phyloP scores from a whole-genome alignment of 768 basidiomycete species.

The Nidularia pulvinata region DNA sequence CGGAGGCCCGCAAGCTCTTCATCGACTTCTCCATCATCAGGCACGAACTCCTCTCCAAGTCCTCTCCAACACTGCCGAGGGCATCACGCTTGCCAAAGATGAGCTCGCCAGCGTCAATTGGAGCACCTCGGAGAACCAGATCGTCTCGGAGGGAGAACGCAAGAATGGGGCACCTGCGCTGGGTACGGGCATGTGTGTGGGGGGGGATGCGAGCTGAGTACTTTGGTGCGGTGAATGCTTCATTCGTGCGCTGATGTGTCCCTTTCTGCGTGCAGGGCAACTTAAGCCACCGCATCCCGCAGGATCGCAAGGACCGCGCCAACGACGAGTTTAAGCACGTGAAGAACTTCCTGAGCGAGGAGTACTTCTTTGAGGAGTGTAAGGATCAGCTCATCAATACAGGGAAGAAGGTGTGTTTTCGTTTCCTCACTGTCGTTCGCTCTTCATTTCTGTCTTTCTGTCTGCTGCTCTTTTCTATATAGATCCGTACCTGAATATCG shows the following conservation, averaged over 20 bases:
- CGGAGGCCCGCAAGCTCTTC: constrained; percentile 88
- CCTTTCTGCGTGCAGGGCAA: constrained; percentile 14
- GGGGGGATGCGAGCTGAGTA: constrained; percentile 1
- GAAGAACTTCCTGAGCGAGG: constrained; percentile 72
- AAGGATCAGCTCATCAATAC: constrained; percentile 94
- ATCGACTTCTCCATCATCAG: constrained; percentile 77
- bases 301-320: constrained; percentile 62
- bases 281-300: constrained; percentile 54
- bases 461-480: background rate
- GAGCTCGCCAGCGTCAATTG: constrained; percentile 66
- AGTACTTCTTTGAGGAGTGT: constrained; percentile 89
- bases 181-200: constrained; percentile 25
- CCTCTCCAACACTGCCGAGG: constrained; percentile 70
- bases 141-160: constrained; percentile 46
- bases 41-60: constrained; percentile 80
- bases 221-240: constrained; percentile 13
- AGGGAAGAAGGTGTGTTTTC: constrained; percentile 72
- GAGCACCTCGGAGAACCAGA: constrained; percentile 66
- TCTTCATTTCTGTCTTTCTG: background rate
- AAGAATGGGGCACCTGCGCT: constrained; percentile 28
- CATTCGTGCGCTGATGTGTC: constrained; percentile 3
- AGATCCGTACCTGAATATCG: background rate
- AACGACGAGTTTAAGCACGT: constrained; percentile 55
- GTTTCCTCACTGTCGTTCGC: background rate
- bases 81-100: constrained; percentile 66